Percentiles rank a stretch among this genome's conserved stretches.
Conservation (phyloP, 371 early-diverging fungal genomes). For the Syncephalis plumigaleata region DNA sequence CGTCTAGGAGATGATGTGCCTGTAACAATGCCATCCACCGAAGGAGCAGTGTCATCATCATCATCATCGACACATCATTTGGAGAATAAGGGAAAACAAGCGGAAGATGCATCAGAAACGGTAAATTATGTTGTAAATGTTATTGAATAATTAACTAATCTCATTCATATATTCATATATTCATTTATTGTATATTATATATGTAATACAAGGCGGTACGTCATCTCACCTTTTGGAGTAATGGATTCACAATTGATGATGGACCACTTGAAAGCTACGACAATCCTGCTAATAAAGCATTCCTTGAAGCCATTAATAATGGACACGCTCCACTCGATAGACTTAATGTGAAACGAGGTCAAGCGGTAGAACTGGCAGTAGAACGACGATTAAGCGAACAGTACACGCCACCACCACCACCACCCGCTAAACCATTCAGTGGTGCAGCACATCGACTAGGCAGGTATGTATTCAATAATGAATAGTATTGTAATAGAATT, state of each 20-base stretch:
- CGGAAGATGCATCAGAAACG: not conserved
- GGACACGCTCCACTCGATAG: conserved; percentile 73
- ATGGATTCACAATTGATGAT: conserved; percentile 91
- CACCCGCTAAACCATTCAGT: conserved; percentile 59
- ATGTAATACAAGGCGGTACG: conserved; percentile 25
- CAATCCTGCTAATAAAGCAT: conserved; percentile 73
- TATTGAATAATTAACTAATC: conserved; percentile 15
- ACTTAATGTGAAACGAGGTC: conserved; percentile 75
- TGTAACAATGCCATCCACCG: too few relatives aligned
- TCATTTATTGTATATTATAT: too few relatives aligned
- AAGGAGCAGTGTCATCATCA: too few relatives aligned
- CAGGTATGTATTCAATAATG: conserved; percentile 8
- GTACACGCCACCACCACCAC: conserved; percentile 64
- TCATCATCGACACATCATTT: too few relatives aligned
- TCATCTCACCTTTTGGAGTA: conserved; percentile 82
- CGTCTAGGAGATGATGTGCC: too few relatives aligned
- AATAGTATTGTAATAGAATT: not conserved
- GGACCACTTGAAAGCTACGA: conserved; percentile 70
- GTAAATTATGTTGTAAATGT: not conserved
- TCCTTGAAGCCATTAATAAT: conserved; percentile 70
- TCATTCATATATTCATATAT: too few relatives aligned
- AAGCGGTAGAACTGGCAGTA: conserved; percentile 81
- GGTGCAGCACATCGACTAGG: conserved; percentile 77
- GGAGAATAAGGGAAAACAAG: too few relatives aligned
- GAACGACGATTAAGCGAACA: conserved; percentile 67